These are phyloP conservation scores for Microthyrium microscopicum DNA, from an alignment of 2,329 filamentous ascomycete genomes.

Conservation along the genomic window DNA sequence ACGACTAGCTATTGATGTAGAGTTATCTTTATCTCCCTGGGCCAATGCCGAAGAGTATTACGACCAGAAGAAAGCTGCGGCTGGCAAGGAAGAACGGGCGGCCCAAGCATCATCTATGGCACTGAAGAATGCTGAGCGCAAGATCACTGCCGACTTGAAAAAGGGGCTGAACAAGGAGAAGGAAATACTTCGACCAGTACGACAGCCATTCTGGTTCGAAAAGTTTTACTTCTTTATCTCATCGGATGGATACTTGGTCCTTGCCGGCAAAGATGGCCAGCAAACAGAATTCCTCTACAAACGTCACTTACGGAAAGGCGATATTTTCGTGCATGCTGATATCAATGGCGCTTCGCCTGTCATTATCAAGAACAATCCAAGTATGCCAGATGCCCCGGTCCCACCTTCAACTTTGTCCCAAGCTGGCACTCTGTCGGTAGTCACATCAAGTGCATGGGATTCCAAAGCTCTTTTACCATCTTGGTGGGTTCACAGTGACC, in stretches of 20 bases:
- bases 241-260: constrained; percentile 82
- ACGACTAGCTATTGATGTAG: constrained; percentile 61
- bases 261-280: constrained; percentile 73
- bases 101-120: constrained; percentile 65
- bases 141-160: constrained; percentile 71
- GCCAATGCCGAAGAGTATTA: constrained; percentile 86
- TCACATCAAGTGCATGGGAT: constrained; percentile 83
- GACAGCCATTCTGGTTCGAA: constrained; percentile 86
- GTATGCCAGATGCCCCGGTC: constrained; percentile 66
- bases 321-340: constrained; percentile 85
- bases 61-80: constrained; percentile 69
- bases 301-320: constrained; percentile 69
- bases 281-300: constrained; percentile 90
- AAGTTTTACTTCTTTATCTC: constrained; percentile 95
- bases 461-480: constrained; percentile 90
- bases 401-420: constrained; percentile 83
- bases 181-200: constrained; percentile 63
- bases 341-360: constrained; percentile 69
- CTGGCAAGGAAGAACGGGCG: constrained; percentile 76
- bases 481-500: constrained; percentile 85
- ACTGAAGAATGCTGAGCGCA: constrained; percentile 76
- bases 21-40: constrained; percentile 68
- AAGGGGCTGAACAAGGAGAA: constrained; percentile 87
- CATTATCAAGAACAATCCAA: constrained; percentile 74
- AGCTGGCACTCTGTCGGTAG: constrained; percentile 70